Evolutionary conservation across 2,329 filamentous ascomycete genomes (phyloP).

Genomic region (Karstenula rhodostoma): DNA sequence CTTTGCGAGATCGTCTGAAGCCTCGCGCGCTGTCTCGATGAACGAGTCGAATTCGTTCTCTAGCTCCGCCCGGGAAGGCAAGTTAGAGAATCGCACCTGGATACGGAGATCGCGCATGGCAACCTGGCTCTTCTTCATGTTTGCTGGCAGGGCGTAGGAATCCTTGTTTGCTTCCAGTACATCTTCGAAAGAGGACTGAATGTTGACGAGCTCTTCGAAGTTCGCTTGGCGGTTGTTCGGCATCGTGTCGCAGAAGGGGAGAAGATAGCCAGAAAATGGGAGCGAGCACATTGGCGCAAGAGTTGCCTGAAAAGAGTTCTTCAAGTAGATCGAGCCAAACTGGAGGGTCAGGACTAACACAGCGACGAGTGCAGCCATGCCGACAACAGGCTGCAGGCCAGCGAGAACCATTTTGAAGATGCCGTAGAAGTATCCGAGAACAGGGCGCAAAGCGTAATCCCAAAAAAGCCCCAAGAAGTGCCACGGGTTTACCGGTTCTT

Average conservation of each 20-base stretch:
- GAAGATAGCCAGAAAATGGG: conserved; percentile 68
- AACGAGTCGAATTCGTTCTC: conserved; percentile 80
- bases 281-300: conserved; percentile 75
- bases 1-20: conserved; percentile 71
- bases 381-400: conserved; percentile 69
- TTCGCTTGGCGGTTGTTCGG: conserved; percentile 54
- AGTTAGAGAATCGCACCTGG: conserved; percentile 73
- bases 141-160: conserved; percentile 73
- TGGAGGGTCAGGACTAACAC: conserved; percentile 65
- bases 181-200: conserved; percentile 79
- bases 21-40: conserved; percentile 71
- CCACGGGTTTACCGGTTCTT: conserved; percentile 29
- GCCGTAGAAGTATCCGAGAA: conserved; percentile 61
- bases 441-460: conserved; percentile 43
- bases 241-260: conserved; percentile 67
- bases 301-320: conserved; percentile 69
- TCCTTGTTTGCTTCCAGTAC: conserved; percentile 73
- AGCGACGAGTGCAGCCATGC: conserved; percentile 63
- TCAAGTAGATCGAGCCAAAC: conserved; percentile 62
- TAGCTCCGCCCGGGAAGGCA: conserved; percentile 74
- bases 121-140: conserved; percentile 80
- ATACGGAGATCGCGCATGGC: conserved; percentile 78
- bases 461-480: conserved; percentile 41
- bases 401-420: conserved; percentile 66
- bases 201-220: conserved; percentile 77